Base-by-base conservation (phyloP, 129 eudicot species). In the Arctium lappa region DNA sequence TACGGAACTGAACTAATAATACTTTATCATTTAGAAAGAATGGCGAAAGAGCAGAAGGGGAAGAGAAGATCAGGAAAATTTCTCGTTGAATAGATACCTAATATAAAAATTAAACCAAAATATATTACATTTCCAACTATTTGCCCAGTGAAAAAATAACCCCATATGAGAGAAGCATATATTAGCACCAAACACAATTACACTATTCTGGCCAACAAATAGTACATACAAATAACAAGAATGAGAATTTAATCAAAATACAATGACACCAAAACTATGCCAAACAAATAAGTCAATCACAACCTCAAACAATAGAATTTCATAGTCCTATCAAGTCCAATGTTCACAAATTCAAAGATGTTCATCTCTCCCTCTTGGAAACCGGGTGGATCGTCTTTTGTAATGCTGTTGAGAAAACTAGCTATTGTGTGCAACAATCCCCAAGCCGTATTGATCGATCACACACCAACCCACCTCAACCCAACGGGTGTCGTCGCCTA, bases 401-500 rank as follows among this genome's bases (percentile, higher is more conserved):
- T 63, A 42, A 63, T 32, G 85, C 13, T 11, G 44, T 74, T 75
- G 75, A 75, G 48, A 82, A 82, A 82, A 16, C 69, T 73, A 81
- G 74, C 79, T 81, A 81, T 65, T 34, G 32, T 42, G 71, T 68
- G 85, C 80, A 42, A 68, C 81, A 33, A 44, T 76, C 81, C 76
- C 38, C 81, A 22, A 46, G 16, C 69, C 72, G 22, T 6, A 37
- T 2, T 37, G 27, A 62, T 40, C n/a, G 74, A 39, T 74, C 31
- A 32, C 80, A 72, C 80, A 27, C 71, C 13, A 68, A 48, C 76
- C 16, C 80, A 74, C 37, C 74, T 76, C 39, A 82, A 76, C 86
- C 81, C 81, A 82, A 44, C 12, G 86, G 86, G 42, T 82, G 86
- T 12, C 86, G 75, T 76, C 86, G 76, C 86, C 86, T 82, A 15